Evolutionary conservation across 2,329 filamentous ascomycete species (phyloP), one percentile per base, ranked within the genome.

Genomic region (Akanthomyces muscarius): DNA sequence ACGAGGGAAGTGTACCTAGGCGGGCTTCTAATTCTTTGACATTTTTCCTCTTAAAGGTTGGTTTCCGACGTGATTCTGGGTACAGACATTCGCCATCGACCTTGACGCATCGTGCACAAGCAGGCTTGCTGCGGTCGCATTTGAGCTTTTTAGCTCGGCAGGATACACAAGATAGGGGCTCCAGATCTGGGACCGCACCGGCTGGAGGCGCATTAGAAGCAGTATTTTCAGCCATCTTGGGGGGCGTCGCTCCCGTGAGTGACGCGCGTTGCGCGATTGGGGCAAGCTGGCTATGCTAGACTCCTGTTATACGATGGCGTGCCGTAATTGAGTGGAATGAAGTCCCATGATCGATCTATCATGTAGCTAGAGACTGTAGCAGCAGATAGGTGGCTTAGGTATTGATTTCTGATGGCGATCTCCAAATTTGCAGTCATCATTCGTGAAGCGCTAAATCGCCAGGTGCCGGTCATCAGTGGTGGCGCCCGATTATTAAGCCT

Each of bases 11-110:
- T 80, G 67, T 85, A 95, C 91, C 90, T 72, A 97, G 79, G 71
- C 94, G 85, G 67, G 91, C 91, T 75, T 97, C 94, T 63, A 97
- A 80, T 72, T 95, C 89, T 78, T 90, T 95, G 65, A 97, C 93
- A 75, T 97, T 97, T 68, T 90, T 88, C 70, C 92, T 83, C 79
- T 96, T 97, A 23, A 91, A 89, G 5, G 91, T 90, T 62, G 91
- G 91, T 78, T 96, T 97, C 77, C 91, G 88, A 71, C 92, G 84
- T 62, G 92, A 90, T 76, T 96, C 91, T 65, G 96, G 93, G 74
- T 96, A 97, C 62, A 90, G 83, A 76, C 94, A 97, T 60, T 91
- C 88, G 72, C 89, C 87, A 59, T 86, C 84, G 53, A 93, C 77
- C 67, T 90, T 86, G 61, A 85, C 80, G 74, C 94, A 97, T 23